phyloP scores from a whole-genome alignment of 371 early-diverging fungal species.

The Mucor mucedo region DNA sequence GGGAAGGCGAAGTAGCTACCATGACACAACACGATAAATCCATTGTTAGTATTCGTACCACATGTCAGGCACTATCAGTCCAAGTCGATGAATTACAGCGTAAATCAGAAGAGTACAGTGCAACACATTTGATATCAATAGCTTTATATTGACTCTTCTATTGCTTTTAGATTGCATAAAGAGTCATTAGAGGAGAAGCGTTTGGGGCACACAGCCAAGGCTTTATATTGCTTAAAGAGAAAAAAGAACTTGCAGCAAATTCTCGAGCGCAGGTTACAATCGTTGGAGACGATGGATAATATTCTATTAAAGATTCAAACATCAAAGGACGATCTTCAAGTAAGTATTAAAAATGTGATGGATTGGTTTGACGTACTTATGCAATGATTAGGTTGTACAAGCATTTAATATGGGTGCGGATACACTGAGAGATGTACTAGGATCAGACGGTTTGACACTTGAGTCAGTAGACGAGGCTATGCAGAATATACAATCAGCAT shows the following conservation, averaged over 20 bases:
- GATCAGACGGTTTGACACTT: constrained; percentile 38
- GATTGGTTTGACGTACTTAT: not conserved
- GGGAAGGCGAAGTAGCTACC: constrained; percentile 17
- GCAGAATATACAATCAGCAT: constrained; percentile 49
- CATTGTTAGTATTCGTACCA: constrained; percentile 51
- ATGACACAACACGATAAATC: constrained; percentile 57
- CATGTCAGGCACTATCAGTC: constrained; percentile 45
- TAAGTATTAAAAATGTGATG: constrained; percentile 10
- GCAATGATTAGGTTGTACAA: constrained; percentile 45
- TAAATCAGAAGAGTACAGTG: constrained; percentile 40
- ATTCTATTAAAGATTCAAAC: constrained; percentile 58
- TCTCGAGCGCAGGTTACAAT: constrained; percentile 49
- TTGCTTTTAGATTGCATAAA: constrained; percentile 24
- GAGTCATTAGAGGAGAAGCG: constrained; percentile 32
- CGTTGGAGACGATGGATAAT: constrained; percentile 61
- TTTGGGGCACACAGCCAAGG: constrained; percentile 40
- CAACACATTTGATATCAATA: not conserved
- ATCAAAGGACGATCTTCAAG: constrained; percentile 63
- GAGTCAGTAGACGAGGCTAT: constrained; percentile 54
- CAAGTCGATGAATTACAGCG: constrained; percentile 57
- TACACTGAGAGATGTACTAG: constrained; percentile 46
- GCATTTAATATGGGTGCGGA: constrained; percentile 61
- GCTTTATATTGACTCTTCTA: not conserved
- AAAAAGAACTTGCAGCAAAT: constrained; percentile 48
- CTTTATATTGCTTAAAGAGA: constrained; percentile 52